Percentiles rank a stretch among this genome's conserved stretches.
These are phyloP conservation scores for Albizia julibrissin DNA, from an alignment of 306 rosid genomes.

Conservation along the genomic window DNA sequence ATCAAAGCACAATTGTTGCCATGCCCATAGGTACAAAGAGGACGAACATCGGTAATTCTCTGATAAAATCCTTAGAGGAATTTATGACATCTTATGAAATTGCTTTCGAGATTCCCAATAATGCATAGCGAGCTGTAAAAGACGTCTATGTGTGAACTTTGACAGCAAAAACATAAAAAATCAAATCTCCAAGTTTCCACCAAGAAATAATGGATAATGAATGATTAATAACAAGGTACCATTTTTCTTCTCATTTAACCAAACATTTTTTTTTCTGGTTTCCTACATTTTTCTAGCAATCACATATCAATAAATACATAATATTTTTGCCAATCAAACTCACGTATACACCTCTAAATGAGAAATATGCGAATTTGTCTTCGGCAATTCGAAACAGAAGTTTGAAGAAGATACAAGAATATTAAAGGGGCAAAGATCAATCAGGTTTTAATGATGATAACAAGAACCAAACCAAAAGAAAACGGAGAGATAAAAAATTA, in stretches of 20 bases:
- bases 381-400: background rate
- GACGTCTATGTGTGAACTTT: background rate
- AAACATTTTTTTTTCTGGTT: too few species aligned
- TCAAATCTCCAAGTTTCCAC: background rate
- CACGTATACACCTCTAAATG: background rate
- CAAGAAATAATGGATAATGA: background rate
- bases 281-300: background rate
- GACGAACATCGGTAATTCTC: background rate
- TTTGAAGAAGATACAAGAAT: background rate
- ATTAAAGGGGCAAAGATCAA: background rate
- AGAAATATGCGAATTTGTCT: background rate
- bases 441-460: background rate
- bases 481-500: slow-evolving; percentile 9
- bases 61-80: background rate
- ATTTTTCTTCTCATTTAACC: background rate
- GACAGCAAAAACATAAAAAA: background rate
- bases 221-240: background rate
- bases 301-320: background rate
- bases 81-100: background rate
- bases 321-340: background rate
- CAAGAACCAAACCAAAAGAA: background rate
- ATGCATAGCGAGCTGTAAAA: background rate
- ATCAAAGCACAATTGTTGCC: background rate
- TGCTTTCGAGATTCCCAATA: background rate
- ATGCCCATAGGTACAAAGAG: background rate